Evolutionary conservation across 2,329 filamentous ascomycete species (phyloP).

Genomic region (Orbilia javanica): DNA sequence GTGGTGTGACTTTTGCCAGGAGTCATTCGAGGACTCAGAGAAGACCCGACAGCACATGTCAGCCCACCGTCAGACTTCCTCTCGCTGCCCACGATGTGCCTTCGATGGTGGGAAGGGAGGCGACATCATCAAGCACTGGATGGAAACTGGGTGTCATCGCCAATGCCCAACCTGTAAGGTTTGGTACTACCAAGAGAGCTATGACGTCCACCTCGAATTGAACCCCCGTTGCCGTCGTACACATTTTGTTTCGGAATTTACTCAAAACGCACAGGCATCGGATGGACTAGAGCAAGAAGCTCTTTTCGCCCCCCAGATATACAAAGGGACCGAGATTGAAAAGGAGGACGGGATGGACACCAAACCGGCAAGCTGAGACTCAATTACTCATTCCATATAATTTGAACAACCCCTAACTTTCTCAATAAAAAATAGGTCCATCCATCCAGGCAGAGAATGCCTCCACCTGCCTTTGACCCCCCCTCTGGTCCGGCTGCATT

Average conservation of each 20-base stretch:
- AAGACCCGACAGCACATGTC: constrained; percentile 8
- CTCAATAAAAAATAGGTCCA: background rate
- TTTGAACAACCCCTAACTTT: background rate
- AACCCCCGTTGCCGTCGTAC: constrained; percentile 28
- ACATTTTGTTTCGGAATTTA: background rate
- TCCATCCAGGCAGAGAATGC: background rate
- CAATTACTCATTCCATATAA: background rate
- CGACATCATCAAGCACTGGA: constrained; percentile 30
- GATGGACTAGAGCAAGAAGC: background rate
- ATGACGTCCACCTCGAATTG: constrained; percentile 10
- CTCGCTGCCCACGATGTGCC: constrained; percentile 22
- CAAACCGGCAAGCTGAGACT: background rate
- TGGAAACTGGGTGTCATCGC: constrained; percentile 32
- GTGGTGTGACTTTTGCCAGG: constrained; percentile 23
- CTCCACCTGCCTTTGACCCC: background rate
- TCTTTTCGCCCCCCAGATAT: background rate
- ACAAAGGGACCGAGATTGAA: background rate
- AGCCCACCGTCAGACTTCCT: background rate
- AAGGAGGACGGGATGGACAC: background rate
- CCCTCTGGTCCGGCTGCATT: background rate
- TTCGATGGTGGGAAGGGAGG: background rate
- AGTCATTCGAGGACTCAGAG: constrained; percentile 1
- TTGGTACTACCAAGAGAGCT: constrained; percentile 29
- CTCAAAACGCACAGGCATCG: background rate
- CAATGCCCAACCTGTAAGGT: constrained; percentile 19